Base-by-base conservation (phyloP, 1,284 basidiomycete species). In the Xerocomus amazonicus region DNA sequence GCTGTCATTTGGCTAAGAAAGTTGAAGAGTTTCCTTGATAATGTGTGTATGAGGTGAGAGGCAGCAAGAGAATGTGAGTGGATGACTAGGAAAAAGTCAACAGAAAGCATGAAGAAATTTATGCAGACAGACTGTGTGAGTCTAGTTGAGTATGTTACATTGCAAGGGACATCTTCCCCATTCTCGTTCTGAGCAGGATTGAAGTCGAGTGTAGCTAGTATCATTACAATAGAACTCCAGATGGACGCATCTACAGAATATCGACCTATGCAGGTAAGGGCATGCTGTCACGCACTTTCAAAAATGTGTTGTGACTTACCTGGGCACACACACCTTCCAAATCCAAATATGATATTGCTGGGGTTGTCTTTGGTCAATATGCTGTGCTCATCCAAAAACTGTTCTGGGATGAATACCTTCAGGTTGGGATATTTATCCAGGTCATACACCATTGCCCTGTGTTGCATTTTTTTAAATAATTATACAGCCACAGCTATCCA, bases 371-470 rank as follows among this genome's bases (percentile, higher is more conserved):
- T 31, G 1, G 4, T 59, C 29, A 61, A 32, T 12, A 26, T 4
- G 3, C 61, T 61, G 6, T 52, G 13, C 3, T 39, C 16, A 36
- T 43, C 44, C 5, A 61, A 27, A 26, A 55, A 61, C n/a, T 56
- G 38, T n/a, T 61, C 59, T 0, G 61, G 59, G 13, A 42, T 34
- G 40, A 63, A 61, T 4, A 10, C 17, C 14, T 60, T 31, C 19
- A 57, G 36, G 27, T 58, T 28, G 0, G 61, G 57, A 19, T 62
- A 61, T 10, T 43, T 41, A 8, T 26, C 23, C 42, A 51, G 38
- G 35, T 61, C 56, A 17, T 35, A 39, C 8, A 53, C 49, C 34
- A 63, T 63, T 6, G 47, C 60, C 62, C 60, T 63, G 32, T 8
- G 14, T 9, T 7, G 34, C 13, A 12, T 23, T 23, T 17, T 6